Evolutionary conservation across 202 grass and related monocot species (phyloP), one percentile per base, ranked within the genome.

Genomic region (Zizania palustris): DNA sequence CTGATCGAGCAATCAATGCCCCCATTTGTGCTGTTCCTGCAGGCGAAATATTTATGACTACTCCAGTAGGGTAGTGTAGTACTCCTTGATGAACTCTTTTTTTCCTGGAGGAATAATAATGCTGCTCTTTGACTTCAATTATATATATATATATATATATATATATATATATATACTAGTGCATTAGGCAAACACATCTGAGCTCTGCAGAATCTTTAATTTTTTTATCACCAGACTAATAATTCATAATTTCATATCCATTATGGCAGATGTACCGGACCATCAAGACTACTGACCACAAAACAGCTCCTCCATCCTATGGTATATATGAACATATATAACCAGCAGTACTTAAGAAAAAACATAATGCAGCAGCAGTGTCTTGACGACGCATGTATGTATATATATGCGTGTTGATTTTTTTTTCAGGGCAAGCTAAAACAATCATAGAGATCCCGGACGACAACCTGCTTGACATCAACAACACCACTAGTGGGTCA

Each of bases 221-320:
- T 28, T 28, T 28, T 28, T 28, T 0, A 28, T 28, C 28, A 28
- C 28, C 28, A 0, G 28, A 28, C 28, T 28, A 28, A 28, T n/a
- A n/a, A n/a, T n/a, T n/a, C n/a, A n/a, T n/a, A n/a, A n/a, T n/a
- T n/a, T 83, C 41, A 38, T 43, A 51, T 63, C 9, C 36, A 28
- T 81, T 83, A 78, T n/a, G n/a, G n/a, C 89, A 96, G 92, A 96
- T 96, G 92, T 96, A 96, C 60, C 81, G 92, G 53, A 96, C 92
- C 42, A 89, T 96, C 83, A 96, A 92, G 78, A 96, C 89, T 18
- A 90, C 89, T 75, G 92, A 96, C 76, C 85, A 91, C 76, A 92
- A 73, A 59, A 76, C 86, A 74, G 51, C 84, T 75, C 71, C 71
- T 49, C 49, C 81, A 44, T 80, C 85, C 57, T 86, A 82, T 42